Base-by-base conservation (phyloP, 176 grass and related monocot genomes). In the Hyparrhenia diplandra region DNA sequence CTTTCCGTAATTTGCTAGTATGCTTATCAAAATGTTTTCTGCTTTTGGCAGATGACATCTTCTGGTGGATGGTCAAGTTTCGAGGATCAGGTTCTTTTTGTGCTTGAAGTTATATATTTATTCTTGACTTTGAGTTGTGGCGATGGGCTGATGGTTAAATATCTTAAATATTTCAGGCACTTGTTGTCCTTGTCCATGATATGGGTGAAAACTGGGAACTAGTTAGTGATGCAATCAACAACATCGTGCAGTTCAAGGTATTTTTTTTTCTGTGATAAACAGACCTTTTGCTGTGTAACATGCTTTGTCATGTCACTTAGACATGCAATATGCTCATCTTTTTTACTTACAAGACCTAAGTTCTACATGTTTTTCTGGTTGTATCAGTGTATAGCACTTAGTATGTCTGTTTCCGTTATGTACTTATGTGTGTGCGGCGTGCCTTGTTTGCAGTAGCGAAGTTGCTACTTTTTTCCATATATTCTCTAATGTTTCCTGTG, bases 171-270 rank as follows among this genome's bases (percentile, higher is more conserved):
- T 84, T 66, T 64, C 76, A 98, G 95, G 90, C 90, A 72, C 95
- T 98, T 79, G 92, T 98, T 66, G 92, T 95, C 86, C 92, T 98
- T 75, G 95, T 98, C 64, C 95, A 98, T 86, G 95, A 98, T 80
- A 81, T 98, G 92, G 95, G 95, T 88, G 84, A 88, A 87, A 98
- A 98, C 61, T 98, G 95, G 95, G 95, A 98, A 74, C 80, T 98
- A 64, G 83, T 98, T 64, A 91, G 95, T 9, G 95, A 98, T 52
- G 90, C 92, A 68, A 91, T 98, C 73, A 98, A 98, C 83, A 91
- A 73, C 82, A 88, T 94, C 29, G 90, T 95, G 75, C 86, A 82
- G 69, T 98, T 95, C 82, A 95, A 95, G 92, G 95, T 95, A 78
- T 30, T 66, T 76, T 47, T n/a, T 16, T 85, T 41, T 32, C 34